Base-by-base conservation (phyloP, 805 yeast species). In the Aciculoconidium aculeatum region DNA sequence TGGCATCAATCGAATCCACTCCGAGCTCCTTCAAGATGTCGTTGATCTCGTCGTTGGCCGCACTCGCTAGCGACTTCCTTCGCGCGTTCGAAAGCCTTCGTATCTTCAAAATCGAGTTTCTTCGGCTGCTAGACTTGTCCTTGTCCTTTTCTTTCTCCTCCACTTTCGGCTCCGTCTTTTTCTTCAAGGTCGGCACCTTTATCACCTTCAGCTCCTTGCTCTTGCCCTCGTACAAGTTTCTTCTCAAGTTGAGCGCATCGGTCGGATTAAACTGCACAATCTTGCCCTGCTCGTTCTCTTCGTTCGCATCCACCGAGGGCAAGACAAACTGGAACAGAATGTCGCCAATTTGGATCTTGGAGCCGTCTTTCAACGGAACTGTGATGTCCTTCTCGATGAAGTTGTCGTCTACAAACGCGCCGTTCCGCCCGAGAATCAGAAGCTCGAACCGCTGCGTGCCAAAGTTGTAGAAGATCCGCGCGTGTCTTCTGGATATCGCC, bases 371-470 rank as follows among this genome's bases (percentile, higher is more conserved):
- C 26, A 92, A 61, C 2, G 95, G 95, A 6, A 92, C 87, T 0
- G 98, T 92, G 20, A 84, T 77, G 6, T 95, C 96, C 37, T 82
- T 75, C 49, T 86, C 96, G 5, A 92, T 80, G 53, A 90, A 92
- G 19, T 66, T 67, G 41, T 87, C 95, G 54, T 90, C 92, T 3
- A 92, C 95, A 65, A 92, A 92, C 2, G 96, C 96, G 21, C 98
- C 98, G 53, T 92, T 92, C 44, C 95, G 72, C 11, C 98, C 98
- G 43, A 88, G 66, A 2, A 92, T 87, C 6, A 94, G 79, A 25
- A 92, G 61, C 55, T 92, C 98, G 49, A 92, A 92, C 40, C 95
- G 61, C 51, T 90, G 97, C 3, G 94, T 87, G 3, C 96, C 97
- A 57, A 92, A 92, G 52, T 92, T 92, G 62, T 90, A 92, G 53